Evolutionary conservation across 1,139 yeast species (phyloP).

Genomic region (Schwanniomyces etchellsii): DNA sequence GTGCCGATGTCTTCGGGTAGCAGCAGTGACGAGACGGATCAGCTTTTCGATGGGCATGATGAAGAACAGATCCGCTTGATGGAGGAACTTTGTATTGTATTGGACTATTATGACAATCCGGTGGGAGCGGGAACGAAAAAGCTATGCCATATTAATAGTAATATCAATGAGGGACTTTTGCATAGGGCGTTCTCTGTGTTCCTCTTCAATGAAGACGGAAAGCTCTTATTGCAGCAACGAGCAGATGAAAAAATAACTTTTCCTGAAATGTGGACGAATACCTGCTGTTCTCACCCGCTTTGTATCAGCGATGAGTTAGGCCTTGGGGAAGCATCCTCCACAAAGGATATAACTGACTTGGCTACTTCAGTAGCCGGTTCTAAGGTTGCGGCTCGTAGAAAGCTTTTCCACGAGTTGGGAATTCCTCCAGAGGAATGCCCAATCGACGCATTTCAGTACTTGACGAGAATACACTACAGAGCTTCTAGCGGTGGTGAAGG

Average conservation of each 20-base stretch:
- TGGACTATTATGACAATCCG: slow-evolving; percentile 82
- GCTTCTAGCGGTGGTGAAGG: slow-evolving; percentile 65
- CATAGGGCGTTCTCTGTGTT: slow-evolving; percentile 97
- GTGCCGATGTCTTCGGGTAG: slow-evolving; percentile 32
- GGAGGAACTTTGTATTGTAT: slow-evolving; percentile 95
- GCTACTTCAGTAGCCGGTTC: slow-evolving; percentile 65
- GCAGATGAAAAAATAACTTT: slow-evolving; percentile 96
- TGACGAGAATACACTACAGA: slow-evolving; percentile 92
- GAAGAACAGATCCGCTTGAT: slow-evolving; percentile 89
- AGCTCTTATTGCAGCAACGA: slow-evolving; percentile 84
- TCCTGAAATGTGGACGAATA: slow-evolving; percentile 96
- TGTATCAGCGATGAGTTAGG: slow-evolving; percentile 83
- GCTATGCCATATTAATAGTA: slow-evolving; percentile 83
- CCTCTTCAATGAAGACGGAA: slow-evolving; percentile 70
- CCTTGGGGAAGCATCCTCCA: slow-evolving; percentile 14
- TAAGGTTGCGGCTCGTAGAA: slow-evolving; percentile 85
- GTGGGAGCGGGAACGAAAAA: slow-evolving; percentile 94
- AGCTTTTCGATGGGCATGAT: slow-evolving; percentile 76
- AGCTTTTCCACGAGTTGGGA: slow-evolving; percentile 89
- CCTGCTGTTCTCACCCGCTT: slow-evolving; percentile 97
- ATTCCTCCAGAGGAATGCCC: slow-evolving; percentile 63
- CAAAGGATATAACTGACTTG: slow-evolving; percentile 39
- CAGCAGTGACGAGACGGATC: slow-evolving; percentile 17
- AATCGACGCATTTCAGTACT: slow-evolving; percentile 62
- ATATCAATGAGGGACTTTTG: slow-evolving; percentile 76